A percentile compares a stretch with the other conserved stretches of the same genome.
Evolutionary conservation across 148 eudicot species (phyloP).

Genomic region (Rhododendron henanense): DNA sequence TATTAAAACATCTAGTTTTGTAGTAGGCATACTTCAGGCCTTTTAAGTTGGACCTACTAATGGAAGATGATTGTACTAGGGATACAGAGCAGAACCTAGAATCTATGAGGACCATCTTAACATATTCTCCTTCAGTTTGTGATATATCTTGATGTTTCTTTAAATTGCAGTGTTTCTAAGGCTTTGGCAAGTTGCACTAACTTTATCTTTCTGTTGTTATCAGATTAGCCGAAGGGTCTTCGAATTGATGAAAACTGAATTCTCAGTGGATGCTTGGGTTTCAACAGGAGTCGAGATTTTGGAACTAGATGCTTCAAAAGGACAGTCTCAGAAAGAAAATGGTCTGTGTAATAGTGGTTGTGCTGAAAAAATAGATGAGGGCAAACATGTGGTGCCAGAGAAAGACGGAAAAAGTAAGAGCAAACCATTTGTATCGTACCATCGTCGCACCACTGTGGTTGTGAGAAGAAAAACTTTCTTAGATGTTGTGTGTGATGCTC

Average conservation of each 20-base stretch:
- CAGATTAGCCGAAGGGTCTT: slow-evolving; percentile 93
- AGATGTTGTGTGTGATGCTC: slow-evolving; percentile 81
- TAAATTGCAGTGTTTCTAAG: not conserved
- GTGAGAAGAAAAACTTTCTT: slow-evolving; percentile 62
- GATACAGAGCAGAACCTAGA: not conserved
- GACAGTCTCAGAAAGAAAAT: slow-evolving; percentile 24
- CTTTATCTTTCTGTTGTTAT: slow-evolving; percentile 6
- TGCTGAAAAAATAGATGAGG: slow-evolving; percentile 26
- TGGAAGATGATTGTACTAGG: not conserved
- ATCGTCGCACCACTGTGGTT: slow-evolving; percentile 73
- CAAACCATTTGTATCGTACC: slow-evolving; percentile 67
- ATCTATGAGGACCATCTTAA: not conserved
- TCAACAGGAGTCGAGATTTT: slow-evolving; percentile 25
- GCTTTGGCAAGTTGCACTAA: not conserved
- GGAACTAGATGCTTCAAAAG: slow-evolving; percentile 22
- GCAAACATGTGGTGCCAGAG: slow-evolving; percentile 23
- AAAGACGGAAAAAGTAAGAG: slow-evolving; percentile 39
- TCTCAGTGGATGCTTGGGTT: slow-evolving; percentile 35
- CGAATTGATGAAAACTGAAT: slow-evolving; percentile 63
- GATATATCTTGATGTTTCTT: not conserved
- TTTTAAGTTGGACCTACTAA: not conserved
- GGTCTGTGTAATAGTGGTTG: slow-evolving; percentile 14
- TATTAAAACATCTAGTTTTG: not conserved
- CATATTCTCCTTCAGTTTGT: not conserved
- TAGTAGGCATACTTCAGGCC: not conserved